A percentile compares a stretch with the other conserved stretches of the same genome.
phyloP scores from a whole-genome alignment of 2,329 filamentous ascomycete species.

The Sporothrix globosa region DNA sequence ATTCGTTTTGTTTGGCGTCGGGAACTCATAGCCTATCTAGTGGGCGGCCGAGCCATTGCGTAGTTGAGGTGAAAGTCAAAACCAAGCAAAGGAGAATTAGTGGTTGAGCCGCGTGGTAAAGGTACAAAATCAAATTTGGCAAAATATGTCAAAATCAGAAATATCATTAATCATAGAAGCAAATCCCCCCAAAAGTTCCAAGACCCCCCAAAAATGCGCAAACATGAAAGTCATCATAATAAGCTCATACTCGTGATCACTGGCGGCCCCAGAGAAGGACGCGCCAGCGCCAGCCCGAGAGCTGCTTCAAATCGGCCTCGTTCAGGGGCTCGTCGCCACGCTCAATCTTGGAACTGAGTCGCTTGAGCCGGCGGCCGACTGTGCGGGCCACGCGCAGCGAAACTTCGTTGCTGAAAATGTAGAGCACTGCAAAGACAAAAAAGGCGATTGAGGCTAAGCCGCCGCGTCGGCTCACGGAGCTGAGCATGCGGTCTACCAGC shows the following conservation, averaged over 20 bases:
- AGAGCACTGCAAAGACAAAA: conserved; percentile 60
- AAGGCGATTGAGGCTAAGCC: conserved; percentile 55
- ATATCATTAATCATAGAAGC: not conserved
- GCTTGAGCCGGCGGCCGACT: conserved; percentile 54
- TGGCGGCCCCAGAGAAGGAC: conserved; percentile 51
- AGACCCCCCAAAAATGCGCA: not conserved
- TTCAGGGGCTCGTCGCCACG: conserved; percentile 50
- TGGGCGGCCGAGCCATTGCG: not conserved
- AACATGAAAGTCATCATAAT: not conserved
- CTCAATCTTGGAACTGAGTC: conserved; percentile 53
- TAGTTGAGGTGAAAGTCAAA: not conserved
- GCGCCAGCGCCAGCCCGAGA: conserved; percentile 62
- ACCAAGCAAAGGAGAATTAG: not conserved
- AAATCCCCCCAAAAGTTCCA: not conserved
- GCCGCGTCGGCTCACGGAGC: conserved; percentile 50
- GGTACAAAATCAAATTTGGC: not conserved
- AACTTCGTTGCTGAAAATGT: conserved; percentile 63
- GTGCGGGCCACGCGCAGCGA: conserved; percentile 58
- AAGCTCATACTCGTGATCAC: conserved; percentile 14
- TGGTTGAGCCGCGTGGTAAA: not conserved
- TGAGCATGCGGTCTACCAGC: conserved; percentile 55
- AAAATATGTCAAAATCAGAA: not conserved
- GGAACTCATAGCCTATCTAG: not conserved
- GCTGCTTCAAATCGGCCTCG: conserved; percentile 54
- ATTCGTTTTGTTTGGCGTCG: not conserved